phyloP scores from a whole-genome alignment of 1,139 yeast genomes.

The Zygotorulaspora mrakii region DNA sequence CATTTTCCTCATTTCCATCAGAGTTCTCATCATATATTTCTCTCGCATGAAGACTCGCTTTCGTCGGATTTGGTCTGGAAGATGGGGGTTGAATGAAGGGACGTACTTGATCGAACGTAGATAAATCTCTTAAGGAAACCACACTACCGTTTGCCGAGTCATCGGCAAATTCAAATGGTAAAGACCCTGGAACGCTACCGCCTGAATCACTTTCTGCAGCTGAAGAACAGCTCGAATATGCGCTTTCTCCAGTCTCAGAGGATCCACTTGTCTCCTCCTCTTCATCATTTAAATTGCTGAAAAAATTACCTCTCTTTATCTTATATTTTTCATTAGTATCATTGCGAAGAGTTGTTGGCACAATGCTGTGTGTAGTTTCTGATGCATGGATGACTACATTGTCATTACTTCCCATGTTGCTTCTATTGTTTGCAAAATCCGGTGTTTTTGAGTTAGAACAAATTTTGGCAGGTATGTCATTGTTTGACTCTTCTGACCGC shows the following conservation, averaged over 20 bases:
- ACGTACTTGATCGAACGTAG: slow-evolving; percentile 18
- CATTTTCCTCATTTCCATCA: slow-evolving; percentile 2
- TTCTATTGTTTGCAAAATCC: no score
- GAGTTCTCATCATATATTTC: not conserved
- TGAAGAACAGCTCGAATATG: slow-evolving; percentile 16
- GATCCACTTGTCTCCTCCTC: slow-evolving; percentile 22
- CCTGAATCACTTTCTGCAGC: slow-evolving; percentile 13
- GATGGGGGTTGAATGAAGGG: slow-evolving; percentile 17
- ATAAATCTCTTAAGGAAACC: slow-evolving; percentile 25
- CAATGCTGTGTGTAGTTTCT: not conserved
- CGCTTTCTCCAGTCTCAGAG: slow-evolving; percentile 16
- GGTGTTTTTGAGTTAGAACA: no score
- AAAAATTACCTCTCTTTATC: slow-evolving; percentile 24
- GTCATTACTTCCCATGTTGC: no score
- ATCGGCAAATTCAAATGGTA: slow-evolving; percentile 30
- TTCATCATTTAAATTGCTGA: slow-evolving; percentile 22
- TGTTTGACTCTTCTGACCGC: slow-evolving; percentile 5
- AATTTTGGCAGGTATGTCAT: slow-evolving; percentile 1
- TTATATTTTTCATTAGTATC: slow-evolving; percentile 8
- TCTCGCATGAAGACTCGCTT: slow-evolving; percentile 2
- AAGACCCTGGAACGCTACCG: slow-evolving; percentile 28
- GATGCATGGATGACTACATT: no score
- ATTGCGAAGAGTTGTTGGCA: not conserved
- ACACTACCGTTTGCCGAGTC: slow-evolving; percentile 31
- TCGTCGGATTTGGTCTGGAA: slow-evolving; percentile 5